Percentiles rank a stretch among this genome's conserved stretches.
phyloP scores from a whole-genome alignment of 2,329 filamentous ascomycete species.

The Phyllosticta capitalensis region DNA sequence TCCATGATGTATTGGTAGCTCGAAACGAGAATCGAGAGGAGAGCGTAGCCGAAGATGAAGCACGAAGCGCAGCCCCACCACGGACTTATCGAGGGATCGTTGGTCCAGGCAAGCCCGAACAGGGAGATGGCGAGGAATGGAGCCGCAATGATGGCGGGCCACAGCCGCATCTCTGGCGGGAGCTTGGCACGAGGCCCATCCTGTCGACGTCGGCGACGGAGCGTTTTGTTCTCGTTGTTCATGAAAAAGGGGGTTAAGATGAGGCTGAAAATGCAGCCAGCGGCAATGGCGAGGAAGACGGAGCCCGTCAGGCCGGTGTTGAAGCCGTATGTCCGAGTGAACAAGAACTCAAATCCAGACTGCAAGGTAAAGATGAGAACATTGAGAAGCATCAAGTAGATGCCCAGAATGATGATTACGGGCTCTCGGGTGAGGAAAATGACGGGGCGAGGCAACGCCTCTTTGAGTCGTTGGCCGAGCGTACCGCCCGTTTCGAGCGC shows the following conservation, averaged over 20 bases:
- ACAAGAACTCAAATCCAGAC: constrained; percentile 8
- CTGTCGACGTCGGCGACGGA: constrained; percentile 16
- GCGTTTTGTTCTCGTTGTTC: constrained; percentile 13
- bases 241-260: constrained; percentile 28
- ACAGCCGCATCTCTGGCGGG: constrained; percentile 25
- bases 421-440: constrained; percentile 18
- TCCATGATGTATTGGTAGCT: constrained; percentile 29
- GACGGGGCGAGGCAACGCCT: constrained; percentile 3
- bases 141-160: constrained; percentile 36
- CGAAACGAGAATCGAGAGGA: constrained; percentile 37
- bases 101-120: constrained; percentile 45
- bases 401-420: constrained; percentile 19
- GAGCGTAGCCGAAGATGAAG: constrained; percentile 27
- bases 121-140: constrained; percentile 36
- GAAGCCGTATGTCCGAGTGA: constrained; percentile 35
- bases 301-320: constrained; percentile 34
- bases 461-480: constrained; percentile 1
- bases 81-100: constrained; percentile 32
- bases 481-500: constrained; percentile 15
- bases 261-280: constrained; percentile 31
- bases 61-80: constrained; percentile 25
- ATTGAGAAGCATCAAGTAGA: constrained; percentile 8
- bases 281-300: constrained; percentile 36
- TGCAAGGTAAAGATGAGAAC: constrained; percentile 8
- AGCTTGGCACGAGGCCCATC: constrained; percentile 7